Evolutionary conservation across 2,329 filamentous ascomycete genomes (phyloP).

Genomic region (Phoma sp.): DNA sequence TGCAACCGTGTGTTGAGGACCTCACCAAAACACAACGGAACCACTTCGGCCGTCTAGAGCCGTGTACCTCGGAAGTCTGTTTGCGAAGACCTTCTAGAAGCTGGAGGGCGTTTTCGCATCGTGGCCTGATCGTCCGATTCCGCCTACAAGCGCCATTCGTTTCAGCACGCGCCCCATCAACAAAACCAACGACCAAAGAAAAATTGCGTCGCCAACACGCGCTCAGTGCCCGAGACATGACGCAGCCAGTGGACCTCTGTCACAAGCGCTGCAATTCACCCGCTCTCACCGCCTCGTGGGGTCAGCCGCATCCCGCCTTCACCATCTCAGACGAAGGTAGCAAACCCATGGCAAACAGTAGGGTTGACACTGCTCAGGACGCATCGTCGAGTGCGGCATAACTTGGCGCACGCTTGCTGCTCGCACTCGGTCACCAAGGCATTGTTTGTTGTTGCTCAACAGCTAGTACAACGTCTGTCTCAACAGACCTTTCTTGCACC

Average conservation of each 20-base stretch:
- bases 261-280: conserved; percentile 25
- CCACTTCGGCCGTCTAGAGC: conserved; percentile 6
- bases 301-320: conserved; percentile 36
- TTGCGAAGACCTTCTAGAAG: conserved; percentile 30
- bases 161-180: conserved; percentile 30
- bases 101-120: background rate
- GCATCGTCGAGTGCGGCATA: background rate
- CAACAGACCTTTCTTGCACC: background rate
- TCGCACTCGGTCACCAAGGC: background rate
- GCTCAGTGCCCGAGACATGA: conserved; percentile 33
- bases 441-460: background rate
- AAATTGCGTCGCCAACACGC: conserved; percentile 28
- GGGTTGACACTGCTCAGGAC: background rate
- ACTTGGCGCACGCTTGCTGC: background rate
- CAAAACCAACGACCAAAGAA: conserved; percentile 20
- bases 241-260: conserved; percentile 26
- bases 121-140: conserved; percentile 15
- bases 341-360: background rate
- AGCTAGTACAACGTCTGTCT: background rate
- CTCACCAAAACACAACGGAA: conserved; percentile 15
- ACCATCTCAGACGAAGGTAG: conserved; percentile 4
- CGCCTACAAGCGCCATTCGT: conserved; percentile 34
- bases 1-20: conserved; percentile 25
- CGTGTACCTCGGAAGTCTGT: conserved; percentile 23
- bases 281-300: conserved; percentile 42